Conservation (phyloP, 306 rosid species). For the Corylus avellana region DNA sequence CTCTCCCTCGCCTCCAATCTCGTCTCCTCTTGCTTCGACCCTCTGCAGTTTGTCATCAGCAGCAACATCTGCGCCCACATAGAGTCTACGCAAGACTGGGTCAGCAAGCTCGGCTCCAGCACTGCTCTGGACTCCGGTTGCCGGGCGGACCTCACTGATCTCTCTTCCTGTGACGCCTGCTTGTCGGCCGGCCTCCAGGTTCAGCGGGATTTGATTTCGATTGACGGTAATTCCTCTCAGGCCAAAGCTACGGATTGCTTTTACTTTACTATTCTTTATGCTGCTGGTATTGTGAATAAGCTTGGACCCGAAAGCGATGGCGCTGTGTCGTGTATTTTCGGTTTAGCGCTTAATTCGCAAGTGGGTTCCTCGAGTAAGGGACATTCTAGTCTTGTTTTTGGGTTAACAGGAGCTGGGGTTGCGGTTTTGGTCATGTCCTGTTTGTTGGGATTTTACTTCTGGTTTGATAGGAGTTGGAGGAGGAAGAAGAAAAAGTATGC, state of each 20-base stretch:
- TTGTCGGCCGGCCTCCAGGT: conserved; percentile 50
- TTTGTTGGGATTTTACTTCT: conserved; percentile 62
- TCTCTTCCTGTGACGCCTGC: conserved; percentile 61
- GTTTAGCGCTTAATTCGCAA: conserved; percentile 40
- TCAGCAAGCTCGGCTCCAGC: conserved; percentile 38
- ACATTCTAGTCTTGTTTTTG: conserved; percentile 63
- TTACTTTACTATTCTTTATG: conserved; percentile 64
- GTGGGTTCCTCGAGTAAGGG: conserved; percentile 38
- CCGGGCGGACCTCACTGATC: conserved; percentile 54
- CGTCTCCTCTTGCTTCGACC: conserved; percentile 49
- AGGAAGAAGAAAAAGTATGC: conserved; percentile 14
- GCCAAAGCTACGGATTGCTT: conserved; percentile 42
- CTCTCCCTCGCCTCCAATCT: conserved; percentile 45
- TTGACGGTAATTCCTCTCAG: conserved; percentile 71
- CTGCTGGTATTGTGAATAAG: conserved; percentile 81
- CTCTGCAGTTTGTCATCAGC: conserved; percentile 58
- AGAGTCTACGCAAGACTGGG: conserved; percentile 58
- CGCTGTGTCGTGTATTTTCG: conserved; percentile 59
- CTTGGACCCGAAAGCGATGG: conserved; percentile 75
- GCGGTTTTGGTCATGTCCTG: conserved; percentile 55
- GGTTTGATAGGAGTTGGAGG: conserved; percentile 62
- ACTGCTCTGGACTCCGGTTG: conserved; percentile 57
- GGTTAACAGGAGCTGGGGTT: conserved; percentile 72
- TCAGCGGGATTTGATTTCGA: conserved; percentile 29
- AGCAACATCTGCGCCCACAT: conserved; percentile 64